These are phyloP conservation scores for Ustilago loliicola DNA, from an alignment of 1,284 basidiomycete genomes.

Conservation along the genomic window DNA sequence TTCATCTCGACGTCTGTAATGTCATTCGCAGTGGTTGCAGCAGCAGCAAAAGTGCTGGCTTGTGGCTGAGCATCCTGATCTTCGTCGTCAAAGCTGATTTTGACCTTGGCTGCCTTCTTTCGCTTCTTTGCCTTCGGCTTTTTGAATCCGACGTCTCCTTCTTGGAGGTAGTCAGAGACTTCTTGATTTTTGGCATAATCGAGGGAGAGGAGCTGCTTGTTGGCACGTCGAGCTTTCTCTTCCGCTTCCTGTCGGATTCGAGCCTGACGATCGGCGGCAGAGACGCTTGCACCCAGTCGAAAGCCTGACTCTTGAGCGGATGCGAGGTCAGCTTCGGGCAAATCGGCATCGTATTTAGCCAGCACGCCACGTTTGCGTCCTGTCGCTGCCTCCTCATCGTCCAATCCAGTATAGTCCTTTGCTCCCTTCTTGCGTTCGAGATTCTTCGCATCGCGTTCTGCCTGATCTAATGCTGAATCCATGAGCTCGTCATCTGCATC, in stretches of 20 bases:
- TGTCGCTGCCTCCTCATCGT: slow-evolving; percentile 83
- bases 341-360: slow-evolving; percentile 92
- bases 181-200: slow-evolving; percentile 89
- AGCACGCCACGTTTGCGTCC: slow-evolving; percentile 87
- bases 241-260: slow-evolving; percentile 74
- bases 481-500: slow-evolving; percentile 97
- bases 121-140: slow-evolving; percentile 83
- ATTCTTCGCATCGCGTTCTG: slow-evolving; percentile 82
- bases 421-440: slow-evolving; percentile 89
- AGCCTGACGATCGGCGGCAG: slow-evolving; percentile 68
- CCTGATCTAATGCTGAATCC: slow-evolving; percentile 91
- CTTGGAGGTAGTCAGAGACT: slow-evolving; percentile 86
- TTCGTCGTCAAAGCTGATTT: slow-evolving; percentile 78
- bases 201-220: slow-evolving; percentile 78
- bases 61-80: slow-evolving; percentile 57
- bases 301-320: slow-evolving; percentile 47
- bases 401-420: slow-evolving; percentile 91
- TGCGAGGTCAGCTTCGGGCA: slow-evolving; percentile 75
- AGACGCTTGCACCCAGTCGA: slow-evolving; percentile 45
- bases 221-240: slow-evolving; percentile 73
- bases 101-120: slow-evolving; percentile 88
- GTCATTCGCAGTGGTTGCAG: slow-evolving; percentile 2
- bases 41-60: slow-evolving; percentile 59
- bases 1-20: slow-evolving; percentile 77
- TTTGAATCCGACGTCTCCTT: slow-evolving; percentile 92